A percentile compares a stretch with the other conserved stretches of the same genome.
Evolutionary conservation across 192 early-diverging fungal species (phyloP).

Genomic region (Coemansia sp.): DNA sequence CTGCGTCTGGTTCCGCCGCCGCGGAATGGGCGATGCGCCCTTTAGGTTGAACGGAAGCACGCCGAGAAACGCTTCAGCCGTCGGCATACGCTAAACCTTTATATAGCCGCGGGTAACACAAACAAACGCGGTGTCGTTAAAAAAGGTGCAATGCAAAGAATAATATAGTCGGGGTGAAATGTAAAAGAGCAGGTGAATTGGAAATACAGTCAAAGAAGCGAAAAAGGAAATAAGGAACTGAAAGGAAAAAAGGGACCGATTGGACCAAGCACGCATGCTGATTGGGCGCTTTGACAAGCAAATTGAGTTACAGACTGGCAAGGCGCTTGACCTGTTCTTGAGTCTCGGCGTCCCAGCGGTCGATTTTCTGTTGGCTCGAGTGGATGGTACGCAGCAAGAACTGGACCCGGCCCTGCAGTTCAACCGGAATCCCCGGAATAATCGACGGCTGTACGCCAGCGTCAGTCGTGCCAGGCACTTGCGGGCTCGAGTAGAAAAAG

Average conservation of each 20-base stretch:
- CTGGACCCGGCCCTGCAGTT: slow-evolving; percentile 58
- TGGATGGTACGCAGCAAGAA: slow-evolving; percentile 59
- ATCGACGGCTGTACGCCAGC: slow-evolving; percentile 7
- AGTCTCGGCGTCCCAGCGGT: slow-evolving; percentile 51
- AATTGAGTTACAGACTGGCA: slow-evolving; percentile 10
- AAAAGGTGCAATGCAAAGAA: neutral
- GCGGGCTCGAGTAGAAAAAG: slow-evolving; percentile 15
- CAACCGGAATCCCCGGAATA: slow-evolving; percentile 54
- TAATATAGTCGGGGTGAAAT: slow-evolving; percentile 1
- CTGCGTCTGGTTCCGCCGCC: slow-evolving; percentile 38
- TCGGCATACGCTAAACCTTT: slow-evolving; percentile 22
- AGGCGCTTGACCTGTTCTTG: slow-evolving; percentile 14
- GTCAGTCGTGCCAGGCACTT: neutral
- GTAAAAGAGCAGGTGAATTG: neutral
- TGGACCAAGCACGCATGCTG: neutral
- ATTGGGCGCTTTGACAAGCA: neutral
- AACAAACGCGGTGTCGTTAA: neutral
- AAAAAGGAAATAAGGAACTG: neutral
- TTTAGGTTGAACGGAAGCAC: slow-evolving; percentile 47
- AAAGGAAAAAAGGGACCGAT: neutral
- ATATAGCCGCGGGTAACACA: too few relatives aligned
- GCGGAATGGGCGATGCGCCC: slow-evolving; percentile 43
- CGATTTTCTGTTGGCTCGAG: slow-evolving; percentile 57
- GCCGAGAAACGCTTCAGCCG: slow-evolving; percentile 47
- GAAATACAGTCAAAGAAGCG: neutral